These are phyloP conservation scores for Sporodiniella umbellata DNA, from an alignment of 371 early-diverging fungal genomes.

Conservation along the genomic window DNA sequence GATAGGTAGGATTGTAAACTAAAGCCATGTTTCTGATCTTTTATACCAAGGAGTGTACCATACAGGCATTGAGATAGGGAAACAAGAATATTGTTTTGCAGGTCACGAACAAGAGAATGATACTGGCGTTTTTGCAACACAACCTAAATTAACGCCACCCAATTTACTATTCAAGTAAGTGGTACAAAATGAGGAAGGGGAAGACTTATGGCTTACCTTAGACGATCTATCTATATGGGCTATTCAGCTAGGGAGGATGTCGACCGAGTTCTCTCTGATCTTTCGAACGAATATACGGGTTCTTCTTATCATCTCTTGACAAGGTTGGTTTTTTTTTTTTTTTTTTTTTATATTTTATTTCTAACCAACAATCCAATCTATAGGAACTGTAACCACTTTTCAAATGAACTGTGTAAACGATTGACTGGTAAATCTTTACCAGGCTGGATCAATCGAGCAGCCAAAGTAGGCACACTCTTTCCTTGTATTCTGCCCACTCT, in stretches of 20 bases:
- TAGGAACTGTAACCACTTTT: slow-evolving; percentile 71
- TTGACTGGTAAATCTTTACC: slow-evolving; percentile 57
- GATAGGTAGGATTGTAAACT: slow-evolving; percentile 39
- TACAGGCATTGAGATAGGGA: slow-evolving; percentile 62
- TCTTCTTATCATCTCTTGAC: slow-evolving; percentile 58
- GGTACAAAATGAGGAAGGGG: neutral
- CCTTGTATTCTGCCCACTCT: slow-evolving; percentile 66
- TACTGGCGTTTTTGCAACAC: slow-evolving; percentile 62
- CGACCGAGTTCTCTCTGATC: slow-evolving; percentile 38
- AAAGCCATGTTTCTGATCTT: neutral
- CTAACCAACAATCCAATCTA: too few species aligned
- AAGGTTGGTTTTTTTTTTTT: slow-evolving; percentile 33
- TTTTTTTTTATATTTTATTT: too few species aligned
- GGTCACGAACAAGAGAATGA: slow-evolving; percentile 58
- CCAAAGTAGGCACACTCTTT: slow-evolving; percentile 63
- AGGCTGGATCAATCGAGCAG: slow-evolving; percentile 69
- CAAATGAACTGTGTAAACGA: slow-evolving; percentile 49
- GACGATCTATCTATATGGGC: slow-evolving; percentile 60
- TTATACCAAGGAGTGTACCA: slow-evolving; percentile 53
- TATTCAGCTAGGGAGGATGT: slow-evolving; percentile 51
- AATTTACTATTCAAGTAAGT: slow-evolving; percentile 59
- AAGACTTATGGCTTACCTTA: slow-evolving; percentile 14
- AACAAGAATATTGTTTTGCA: slow-evolving; percentile 64
- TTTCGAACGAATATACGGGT: slow-evolving; percentile 57
- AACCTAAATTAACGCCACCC: slow-evolving; percentile 56